A percentile compares a stretch with the other conserved stretches of the same genome.
These are phyloP conservation scores for Trichocladium antarcticum DNA, from an alignment of 495 filamentous ascomycete genomes.

Conservation along the genomic window DNA sequence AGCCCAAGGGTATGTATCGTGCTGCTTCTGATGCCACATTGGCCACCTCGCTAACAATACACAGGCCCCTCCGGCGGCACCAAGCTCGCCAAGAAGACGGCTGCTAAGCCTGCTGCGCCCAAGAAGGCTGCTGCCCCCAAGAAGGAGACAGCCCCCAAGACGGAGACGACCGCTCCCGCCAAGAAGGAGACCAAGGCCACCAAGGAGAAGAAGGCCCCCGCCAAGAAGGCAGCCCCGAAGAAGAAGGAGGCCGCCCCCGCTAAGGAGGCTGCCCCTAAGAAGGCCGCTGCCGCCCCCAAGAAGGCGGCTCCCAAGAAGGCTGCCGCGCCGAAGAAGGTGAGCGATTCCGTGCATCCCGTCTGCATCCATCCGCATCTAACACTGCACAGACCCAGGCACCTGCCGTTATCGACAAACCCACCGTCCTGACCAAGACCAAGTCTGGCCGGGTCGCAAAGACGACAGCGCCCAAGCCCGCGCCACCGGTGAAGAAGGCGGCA, in stretches of 20 bases:
- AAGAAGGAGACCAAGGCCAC: slow-evolving; percentile 12
- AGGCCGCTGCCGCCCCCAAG: slow-evolving; percentile 19
- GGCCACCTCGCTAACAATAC: slow-evolving; percentile 13
- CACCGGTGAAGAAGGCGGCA: slow-evolving; percentile 51
- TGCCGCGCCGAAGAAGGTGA: slow-evolving; percentile 2
- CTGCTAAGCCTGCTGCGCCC: slow-evolving; percentile 22
- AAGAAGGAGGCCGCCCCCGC: slow-evolving; percentile 5
- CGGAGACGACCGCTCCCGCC: background rate
- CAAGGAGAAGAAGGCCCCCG: slow-evolving; percentile 6
- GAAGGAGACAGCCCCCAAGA: slow-evolving; percentile 13
- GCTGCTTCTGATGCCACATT: background rate
- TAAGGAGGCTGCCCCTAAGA: slow-evolving; percentile 18
- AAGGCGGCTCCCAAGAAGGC: no score
- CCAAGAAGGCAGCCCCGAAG: slow-evolving; percentile 8
- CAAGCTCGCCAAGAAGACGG: slow-evolving; percentile 80
- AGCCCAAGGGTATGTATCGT: slow-evolving; percentile 75
- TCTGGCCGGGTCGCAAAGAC: slow-evolving; percentile 78
- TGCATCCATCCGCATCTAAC: background rate
- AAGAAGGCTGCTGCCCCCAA: slow-evolving; percentile 9
- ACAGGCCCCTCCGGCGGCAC: slow-evolving; percentile 82
- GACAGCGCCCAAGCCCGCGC: slow-evolving; percentile 40
- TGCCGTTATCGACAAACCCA: slow-evolving; percentile 58
- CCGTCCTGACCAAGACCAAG: slow-evolving; percentile 76
- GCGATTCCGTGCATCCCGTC: background rate
- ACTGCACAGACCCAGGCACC: slow-evolving; percentile 12